Base-by-base conservation (phyloP, 116 monocot species). In the Iris pallida region DNA sequence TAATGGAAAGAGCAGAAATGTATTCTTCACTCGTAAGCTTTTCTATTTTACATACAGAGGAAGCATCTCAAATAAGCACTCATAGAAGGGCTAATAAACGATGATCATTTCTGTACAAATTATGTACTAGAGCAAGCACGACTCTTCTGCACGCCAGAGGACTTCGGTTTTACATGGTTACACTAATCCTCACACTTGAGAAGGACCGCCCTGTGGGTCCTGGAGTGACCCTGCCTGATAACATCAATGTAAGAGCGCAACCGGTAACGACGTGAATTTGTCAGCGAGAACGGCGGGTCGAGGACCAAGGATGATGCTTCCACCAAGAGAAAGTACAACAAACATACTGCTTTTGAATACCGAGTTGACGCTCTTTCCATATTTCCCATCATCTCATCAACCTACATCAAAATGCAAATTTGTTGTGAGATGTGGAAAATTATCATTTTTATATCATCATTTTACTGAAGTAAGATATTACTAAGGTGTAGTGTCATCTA, bases 261-360 rank as follows among this genome's bases (percentile, higher is more conserved):
- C 4, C 92, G 87, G 45, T 70, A 74, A 7, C 85, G 76, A 60
- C 90, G 88, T 7, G 83, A 77, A 64, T 71, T 79, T 42, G 90
- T 86, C 43, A 85, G 87, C 15, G 90, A 81, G 74, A 97, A 81
- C 11, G 93, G 90, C 0, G 97, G 97, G 76, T 82, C 88, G 40
- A 97, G 83, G 54, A 70, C 76, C 0, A 97, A 80, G 8, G 74
- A 76, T 1, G 97, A 90, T 64, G 97, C 97, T 74, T 97, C 97
- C 42, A 85, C 83, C 54, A 97, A 71, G 47, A 97, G 84, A 71
- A 97, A 97, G 63, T 74, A 61, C 14, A 97, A 70, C 76, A 97
- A 73, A 44, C 69, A 74, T 30, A 88, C 75, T n/a, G 97, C 87
- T 68, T 79, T 92, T 10, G 83, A 78, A 66, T 97, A 97, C n/a